Evolutionary conservation across 148 eudicot genomes (phyloP).

Genomic region (Vaccinium corymbosum): DNA sequence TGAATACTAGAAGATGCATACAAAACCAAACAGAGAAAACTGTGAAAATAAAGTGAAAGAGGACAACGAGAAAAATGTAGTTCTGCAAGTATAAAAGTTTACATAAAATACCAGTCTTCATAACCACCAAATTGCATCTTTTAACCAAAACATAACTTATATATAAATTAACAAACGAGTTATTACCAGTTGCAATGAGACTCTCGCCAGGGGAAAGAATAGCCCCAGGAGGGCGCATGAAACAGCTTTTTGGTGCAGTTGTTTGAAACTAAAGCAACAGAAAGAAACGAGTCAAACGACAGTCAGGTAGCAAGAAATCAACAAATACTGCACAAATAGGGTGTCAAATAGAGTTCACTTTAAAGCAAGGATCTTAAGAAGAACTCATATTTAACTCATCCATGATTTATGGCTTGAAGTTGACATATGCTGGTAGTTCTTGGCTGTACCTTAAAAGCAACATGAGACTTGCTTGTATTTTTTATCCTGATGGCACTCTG

Average conservation of each 20-base stretch:
- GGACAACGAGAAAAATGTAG: neutral
- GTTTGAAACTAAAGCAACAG: conserved; percentile 73
- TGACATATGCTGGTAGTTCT: neutral
- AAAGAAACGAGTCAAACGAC: conserved; percentile 16
- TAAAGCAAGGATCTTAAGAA: neutral
- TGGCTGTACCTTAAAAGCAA: conserved; percentile 70
- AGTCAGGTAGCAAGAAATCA: conserved; percentile 10
- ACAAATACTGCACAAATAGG: neutral
- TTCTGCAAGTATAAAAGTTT: neutral
- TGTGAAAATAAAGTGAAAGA: neutral
- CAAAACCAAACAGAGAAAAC: conserved; percentile 6
- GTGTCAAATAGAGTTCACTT: neutral
- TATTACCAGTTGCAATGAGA: conserved; percentile 73
- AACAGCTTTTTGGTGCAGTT: conserved; percentile 86
- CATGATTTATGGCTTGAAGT: neutral
- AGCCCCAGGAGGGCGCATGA: conserved; percentile 93
- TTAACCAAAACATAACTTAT: neutral
- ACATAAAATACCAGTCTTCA: neutral
- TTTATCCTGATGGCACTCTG: conserved; percentile 80
- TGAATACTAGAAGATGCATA: conserved; percentile 49
- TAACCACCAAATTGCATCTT: neutral
- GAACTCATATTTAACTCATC: neutral
- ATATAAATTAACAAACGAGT: neutral
- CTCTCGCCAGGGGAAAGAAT: conserved; percentile 86
- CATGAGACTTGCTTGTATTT: conserved; percentile 81